Base-by-base conservation (phyloP, 331 rosid genomes). In the Quercus phellos region DNA sequence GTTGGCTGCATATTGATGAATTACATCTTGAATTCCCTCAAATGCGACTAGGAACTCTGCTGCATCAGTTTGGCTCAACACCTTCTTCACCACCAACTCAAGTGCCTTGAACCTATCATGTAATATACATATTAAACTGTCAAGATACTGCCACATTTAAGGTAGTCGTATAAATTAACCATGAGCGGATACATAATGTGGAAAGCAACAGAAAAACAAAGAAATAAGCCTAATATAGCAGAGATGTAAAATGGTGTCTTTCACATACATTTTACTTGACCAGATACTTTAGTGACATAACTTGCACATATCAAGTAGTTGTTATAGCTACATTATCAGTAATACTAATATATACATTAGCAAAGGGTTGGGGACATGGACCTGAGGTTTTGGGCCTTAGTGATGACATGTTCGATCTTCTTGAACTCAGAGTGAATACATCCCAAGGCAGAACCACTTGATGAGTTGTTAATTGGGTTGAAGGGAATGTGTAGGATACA, bases 301-400 rank as follows among this genome's bases (percentile, higher is more conserved):
- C 53, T 46, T 46, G 13, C 53, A 12, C 53, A 46, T 46, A 10
- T 17, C 43, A 69, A 60, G 11, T 70, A 34, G 64, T 72, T 24
- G 18, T 19, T 60, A 64, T 12, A 79, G 51, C 32, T 7, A 26
- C 27, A 58, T 1, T 63, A 22, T 34, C 64, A 22, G 46, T 13
- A 21, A 46, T 6, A 46, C 53, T 46, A 46, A 46, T 46, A 46
- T 46, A 46, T 46, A 21, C 6, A 72, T 38, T 38, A 72, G 24
- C 43, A 12, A 14, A 74, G 13, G 12, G 38, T 18, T 61, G 38
- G 19, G 70, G 51, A 35, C 32, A 12, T 46, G 34, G 4, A 85
- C 89, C 87, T 86, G 84, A 86, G 90, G 46, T 83, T 68, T 59
- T 86, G 85, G 35, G 90, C 90, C 53, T 78, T 86, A 18, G 70